Percentiles rank a stretch among this genome's conserved stretches.
phyloP scores from a whole-genome alignment of 2,329 filamentous ascomycete genomes.

The Colletotrichum filicis region DNA sequence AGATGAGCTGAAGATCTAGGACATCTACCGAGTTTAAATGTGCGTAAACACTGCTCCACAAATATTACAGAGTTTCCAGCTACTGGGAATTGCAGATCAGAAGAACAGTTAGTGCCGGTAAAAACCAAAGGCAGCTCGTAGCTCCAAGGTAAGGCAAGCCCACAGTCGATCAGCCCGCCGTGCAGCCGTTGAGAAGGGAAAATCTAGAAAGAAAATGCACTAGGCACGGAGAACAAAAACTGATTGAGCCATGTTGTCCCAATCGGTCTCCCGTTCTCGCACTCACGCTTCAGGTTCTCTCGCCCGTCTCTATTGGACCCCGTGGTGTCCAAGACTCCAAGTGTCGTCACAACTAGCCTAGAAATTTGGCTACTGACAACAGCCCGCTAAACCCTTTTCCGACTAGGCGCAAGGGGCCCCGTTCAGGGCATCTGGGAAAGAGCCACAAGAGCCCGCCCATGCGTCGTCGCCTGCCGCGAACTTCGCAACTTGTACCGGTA shows the following conservation, averaged over 20 bases:
- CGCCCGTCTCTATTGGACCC: conserved; percentile 3
- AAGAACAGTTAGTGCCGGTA: not conserved
- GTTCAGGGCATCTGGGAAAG: conserved; percentile 21
- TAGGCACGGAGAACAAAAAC: not conserved
- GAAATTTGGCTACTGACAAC: conserved; percentile 29
- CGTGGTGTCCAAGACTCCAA: not conserved
- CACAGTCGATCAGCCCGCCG: not conserved
- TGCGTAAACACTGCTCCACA: not conserved
- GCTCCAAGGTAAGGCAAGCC: no score
- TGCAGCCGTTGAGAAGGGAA: not conserved
- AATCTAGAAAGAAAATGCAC: not conserved
- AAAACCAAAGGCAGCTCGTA: not conserved
- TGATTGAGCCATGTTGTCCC: not conserved
- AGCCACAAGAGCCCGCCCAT: conserved; percentile 12
- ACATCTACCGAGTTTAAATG: not conserved
- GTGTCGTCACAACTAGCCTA: conserved; percentile 32
- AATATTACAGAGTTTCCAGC: not conserved
- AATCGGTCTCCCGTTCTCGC: not conserved
- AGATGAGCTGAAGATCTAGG: not conserved
- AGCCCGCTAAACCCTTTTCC: conserved; percentile 25
- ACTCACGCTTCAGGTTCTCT: not conserved
- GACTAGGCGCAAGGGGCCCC: conserved; percentile 29
- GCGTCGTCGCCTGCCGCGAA: conserved; percentile 25
- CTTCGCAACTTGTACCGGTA: conserved; percentile 23
- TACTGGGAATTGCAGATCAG: not conserved